Evolutionary conservation across 1,139 yeast genomes (phyloP).

Genomic region (Eremothecium cymbalariae): DNA sequence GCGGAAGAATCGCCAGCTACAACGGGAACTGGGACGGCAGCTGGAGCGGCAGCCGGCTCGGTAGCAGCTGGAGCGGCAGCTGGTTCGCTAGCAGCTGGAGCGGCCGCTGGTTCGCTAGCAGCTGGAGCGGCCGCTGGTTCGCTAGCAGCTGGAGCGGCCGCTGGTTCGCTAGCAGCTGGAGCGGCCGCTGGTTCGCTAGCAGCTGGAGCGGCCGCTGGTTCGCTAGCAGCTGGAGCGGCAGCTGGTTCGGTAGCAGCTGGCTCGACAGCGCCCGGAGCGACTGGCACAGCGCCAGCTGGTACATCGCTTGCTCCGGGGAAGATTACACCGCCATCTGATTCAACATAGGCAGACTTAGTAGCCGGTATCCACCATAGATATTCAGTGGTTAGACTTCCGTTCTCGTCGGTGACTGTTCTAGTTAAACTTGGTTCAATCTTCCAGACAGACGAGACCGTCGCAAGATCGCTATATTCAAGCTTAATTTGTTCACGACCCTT

Average conservation of each 20-base stretch:
- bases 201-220: constrained; percentile 5
- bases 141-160: background rate
- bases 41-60: no score
- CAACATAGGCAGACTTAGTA: constrained; percentile 1
- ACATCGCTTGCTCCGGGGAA: background rate
- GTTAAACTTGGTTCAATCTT: background rate
- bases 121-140: background rate
- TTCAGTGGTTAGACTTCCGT: constrained; percentile 19
- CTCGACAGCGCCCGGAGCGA: background rate
- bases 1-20: no score
- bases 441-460: background rate
- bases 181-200: background rate
- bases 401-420: constrained; percentile 17
- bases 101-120: no score
- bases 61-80: no score
- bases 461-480: no score
- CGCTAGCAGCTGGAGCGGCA: background rate
- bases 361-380: constrained; percentile 10
- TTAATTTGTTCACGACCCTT: no score
- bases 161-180: background rate
- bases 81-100: no score
- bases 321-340: background rate
- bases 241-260: background rate
- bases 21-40: no score
- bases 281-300: constrained; percentile 2